Base-by-base conservation (phyloP, 495 filamentous ascomycete genomes). In the Parathielavia hyrcaniae region DNA sequence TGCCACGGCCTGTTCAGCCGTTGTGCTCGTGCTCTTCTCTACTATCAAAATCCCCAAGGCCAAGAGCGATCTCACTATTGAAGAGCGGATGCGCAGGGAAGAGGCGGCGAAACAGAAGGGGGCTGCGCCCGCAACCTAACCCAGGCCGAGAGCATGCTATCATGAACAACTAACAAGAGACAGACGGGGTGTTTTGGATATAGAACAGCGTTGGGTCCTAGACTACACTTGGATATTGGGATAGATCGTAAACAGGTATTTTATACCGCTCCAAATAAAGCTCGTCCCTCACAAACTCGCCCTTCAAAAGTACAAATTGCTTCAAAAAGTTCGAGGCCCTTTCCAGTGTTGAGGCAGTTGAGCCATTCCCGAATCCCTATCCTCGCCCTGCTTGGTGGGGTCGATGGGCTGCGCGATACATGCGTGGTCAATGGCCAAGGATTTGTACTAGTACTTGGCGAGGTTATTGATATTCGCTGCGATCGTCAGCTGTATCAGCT, bases 41-140 rank as follows among this genome's bases (percentile, higher is more conserved):
- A 86, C 87, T 58, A 86, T 91, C 23, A 75, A 81, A 60, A 81
- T 90, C 22, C 73, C 77, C 12, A 82, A 83, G 62, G 87, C 87
- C 5, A 76, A 83, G 71, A 83, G 83, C 65, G 83, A 84, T 11
- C 61, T 86, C 66, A 88, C 85, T 0, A 26, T 63, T 4, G 68
- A 70, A 44, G 68, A 70, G 40, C 45, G 50, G 56, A 57, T 44
- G 50, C 35, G 59, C 51, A 23, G 12, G 34, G 40, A 54, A 20
- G 47, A 26, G 41, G 17, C 26, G n/a, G 38, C 22, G 34, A 48
- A 46, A 47, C n/a, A 16, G 32, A 36, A 40, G n/a, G 12, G 23
- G 11, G 10, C 39, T 1, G 32, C 19, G 4, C 19, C 43, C 8
- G 35, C 13, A 36, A 41, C 35, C 22, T 4, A 36, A 41, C 35